Evolutionary conservation across 2,329 filamentous ascomycete species (phyloP).

Genomic region (Hypoxylon rubiginosum): DNA sequence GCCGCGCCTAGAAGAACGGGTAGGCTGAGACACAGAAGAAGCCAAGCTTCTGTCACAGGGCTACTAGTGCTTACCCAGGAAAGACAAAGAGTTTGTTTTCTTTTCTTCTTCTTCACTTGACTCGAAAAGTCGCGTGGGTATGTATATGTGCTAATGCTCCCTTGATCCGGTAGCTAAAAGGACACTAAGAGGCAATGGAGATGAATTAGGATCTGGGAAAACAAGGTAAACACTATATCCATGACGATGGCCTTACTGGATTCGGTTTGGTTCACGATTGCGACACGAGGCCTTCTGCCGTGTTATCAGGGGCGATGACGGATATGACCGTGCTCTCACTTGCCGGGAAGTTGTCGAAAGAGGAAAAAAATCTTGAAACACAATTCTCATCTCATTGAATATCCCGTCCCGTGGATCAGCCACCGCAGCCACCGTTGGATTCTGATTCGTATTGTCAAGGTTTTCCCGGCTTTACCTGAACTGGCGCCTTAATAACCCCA

Average conservation of each 20-base stretch:
- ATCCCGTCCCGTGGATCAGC: not conserved
- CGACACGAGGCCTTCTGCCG: not conserved
- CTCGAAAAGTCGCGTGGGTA: conserved; percentile 20
- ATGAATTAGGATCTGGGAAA: not conserved
- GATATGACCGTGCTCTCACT: not conserved
- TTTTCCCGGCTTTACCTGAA: not conserved
- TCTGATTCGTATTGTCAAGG: not conserved
- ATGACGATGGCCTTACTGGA: not conserved
- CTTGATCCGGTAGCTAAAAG: not conserved
- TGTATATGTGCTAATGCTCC: not conserved
- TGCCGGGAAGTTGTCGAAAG: not conserved
- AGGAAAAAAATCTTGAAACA: not conserved
- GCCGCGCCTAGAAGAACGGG: conserved; percentile 1
- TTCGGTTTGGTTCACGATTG: not conserved
- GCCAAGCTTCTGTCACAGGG: conserved; percentile 33
- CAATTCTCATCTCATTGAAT: not conserved
- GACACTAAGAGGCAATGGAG: not conserved
- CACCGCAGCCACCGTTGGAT: not conserved
- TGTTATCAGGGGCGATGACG: not conserved
- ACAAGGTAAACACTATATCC: not conserved
- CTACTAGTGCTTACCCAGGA: conserved; percentile 33
- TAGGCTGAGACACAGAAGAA: conserved; percentile 11
- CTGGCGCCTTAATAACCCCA: not conserved
- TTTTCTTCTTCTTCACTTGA: conserved; percentile 17
- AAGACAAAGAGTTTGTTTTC: conserved; percentile 15